A percentile compares a stretch with the other conserved stretches of the same genome.
Conservation (phyloP, 768 basidiomycete species). For the Russula sp. region DNA sequence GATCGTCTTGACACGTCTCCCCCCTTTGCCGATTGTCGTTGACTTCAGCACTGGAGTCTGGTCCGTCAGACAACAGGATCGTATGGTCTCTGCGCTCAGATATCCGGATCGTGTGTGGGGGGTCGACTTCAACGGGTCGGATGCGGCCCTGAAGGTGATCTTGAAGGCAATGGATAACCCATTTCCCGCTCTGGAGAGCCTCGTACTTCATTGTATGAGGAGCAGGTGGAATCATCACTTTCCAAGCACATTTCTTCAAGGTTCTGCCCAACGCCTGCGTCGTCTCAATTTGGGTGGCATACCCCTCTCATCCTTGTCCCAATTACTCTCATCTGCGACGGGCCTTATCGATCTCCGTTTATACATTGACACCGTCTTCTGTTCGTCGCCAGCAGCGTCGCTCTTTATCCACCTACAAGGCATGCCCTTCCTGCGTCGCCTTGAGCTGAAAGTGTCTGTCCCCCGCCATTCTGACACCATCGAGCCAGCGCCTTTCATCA, state of each 20-base stretch:
- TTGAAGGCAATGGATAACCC: background rate
- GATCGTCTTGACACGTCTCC: too few relatives aligned
- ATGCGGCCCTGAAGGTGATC: background rate
- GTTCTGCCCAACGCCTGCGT: background rate
- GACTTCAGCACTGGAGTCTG: background rate
- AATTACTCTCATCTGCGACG: background rate
- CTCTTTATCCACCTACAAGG: background rate
- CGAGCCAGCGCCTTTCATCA: too few relatives aligned
- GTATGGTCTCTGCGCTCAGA: background rate
- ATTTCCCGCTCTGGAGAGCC: background rate
- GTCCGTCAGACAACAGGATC: too few relatives aligned
- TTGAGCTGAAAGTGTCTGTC: background rate
- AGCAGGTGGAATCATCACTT: background rate
- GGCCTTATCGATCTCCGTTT: background rate
- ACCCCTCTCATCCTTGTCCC: background rate
- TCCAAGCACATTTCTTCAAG: background rate
- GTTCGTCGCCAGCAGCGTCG: background rate
- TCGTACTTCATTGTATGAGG: too few relatives aligned
- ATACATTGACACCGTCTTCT: too few relatives aligned
- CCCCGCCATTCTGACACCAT: background rate
- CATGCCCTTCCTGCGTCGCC: background rate
- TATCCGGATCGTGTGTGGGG: background rate
- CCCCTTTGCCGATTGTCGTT: background rate
- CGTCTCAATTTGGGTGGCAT: background rate
- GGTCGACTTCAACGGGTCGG: background rate